These are phyloP conservation scores for Aureobasidium lini DNA, from an alignment of 2,329 filamentous ascomycete species.

Conservation along the genomic window DNA sequence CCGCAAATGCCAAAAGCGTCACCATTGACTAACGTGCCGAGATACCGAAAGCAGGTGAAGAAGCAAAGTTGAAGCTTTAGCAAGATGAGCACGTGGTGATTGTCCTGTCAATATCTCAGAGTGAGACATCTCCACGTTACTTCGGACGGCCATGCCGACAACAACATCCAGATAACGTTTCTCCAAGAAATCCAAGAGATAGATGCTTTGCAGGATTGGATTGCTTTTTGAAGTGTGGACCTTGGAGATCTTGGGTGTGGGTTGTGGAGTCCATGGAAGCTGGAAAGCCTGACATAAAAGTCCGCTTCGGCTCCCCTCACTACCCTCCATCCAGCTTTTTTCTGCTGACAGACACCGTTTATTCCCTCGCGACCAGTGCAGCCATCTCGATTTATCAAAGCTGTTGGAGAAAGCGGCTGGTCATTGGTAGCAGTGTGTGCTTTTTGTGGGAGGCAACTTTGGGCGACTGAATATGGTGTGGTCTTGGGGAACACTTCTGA, in stretches of 20 bases:
- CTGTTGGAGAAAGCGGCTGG: background rate
- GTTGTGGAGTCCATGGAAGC: background rate
- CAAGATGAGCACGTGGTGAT: background rate
- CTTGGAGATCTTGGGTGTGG: background rate
- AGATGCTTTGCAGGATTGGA: background rate
- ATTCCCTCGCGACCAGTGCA: background rate
- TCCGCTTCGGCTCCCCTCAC: slow-evolving; percentile 7
- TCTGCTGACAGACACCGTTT: background rate
- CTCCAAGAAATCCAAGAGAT: background rate
- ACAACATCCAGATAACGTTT: background rate
- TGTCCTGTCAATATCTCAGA: background rate
- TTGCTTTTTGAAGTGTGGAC: background rate
- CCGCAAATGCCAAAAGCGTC: no score
- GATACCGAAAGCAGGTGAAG: background rate
- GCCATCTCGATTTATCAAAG: background rate
- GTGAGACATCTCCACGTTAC: background rate
- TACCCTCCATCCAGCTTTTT: background rate
- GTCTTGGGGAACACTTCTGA: no score
- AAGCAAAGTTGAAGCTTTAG: background rate
- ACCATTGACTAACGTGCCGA: background rate
- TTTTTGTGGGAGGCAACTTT: no score
- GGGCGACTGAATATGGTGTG: no score
- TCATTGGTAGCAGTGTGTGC: background rate
- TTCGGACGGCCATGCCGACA: background rate
- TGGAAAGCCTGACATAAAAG: background rate